Evolutionary conservation across 805 yeast species (phyloP), one percentile per base, ranked within the genome.

Genomic region (Candida khao-thaluensis): DNA sequence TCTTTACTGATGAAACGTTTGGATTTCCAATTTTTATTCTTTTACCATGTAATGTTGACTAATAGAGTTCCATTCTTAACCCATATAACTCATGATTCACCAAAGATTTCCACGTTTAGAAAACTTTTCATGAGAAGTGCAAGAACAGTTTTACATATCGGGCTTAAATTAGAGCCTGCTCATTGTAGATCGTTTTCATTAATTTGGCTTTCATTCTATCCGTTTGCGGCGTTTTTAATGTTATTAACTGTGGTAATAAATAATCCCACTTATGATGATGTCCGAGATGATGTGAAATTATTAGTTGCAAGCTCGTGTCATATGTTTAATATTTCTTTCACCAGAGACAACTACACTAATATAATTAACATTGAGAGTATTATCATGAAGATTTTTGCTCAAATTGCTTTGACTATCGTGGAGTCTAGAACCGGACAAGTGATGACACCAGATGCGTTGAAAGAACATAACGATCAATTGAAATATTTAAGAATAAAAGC

Each of bases 61-160:
- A 64, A 64, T 43, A 40, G 69, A 28, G 57, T 60, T 3, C 67
- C 68, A 12, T 58, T 60, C 43, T 30, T 54, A 24, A 55, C 40
- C 40, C 45, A 12, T 32, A 34, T 25, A 6, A 35, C 40, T 7
- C 34, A 34, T 2, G 53, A 51, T 6, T 48, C 38, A 2, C 50
- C 47, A 7, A 49, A 47, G 4, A 47, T 50, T 35, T 27, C 48
- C 7, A 37, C 33, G 14, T 59, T 45, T 38, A 51, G 63, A 3
- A 53, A 52, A 30, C 41, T 57, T 7, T 53, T 62, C 8, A 41
- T 63, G 15, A 62, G 60, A 31, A 54, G 63, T 42, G 59, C 69
- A 23, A 49, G 67, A 22, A 56, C 59, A 2, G 43, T 63, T 3
- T 43, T 63, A 17, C 54, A 57, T 35, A 33, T 59, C 9, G 47